A percentile compares a stretch with the other conserved stretches of the same genome.
Evolutionary conservation across 2,329 filamentous ascomycete genomes (phyloP).

Genomic region (Cylindrodendrum hubeiense): DNA sequence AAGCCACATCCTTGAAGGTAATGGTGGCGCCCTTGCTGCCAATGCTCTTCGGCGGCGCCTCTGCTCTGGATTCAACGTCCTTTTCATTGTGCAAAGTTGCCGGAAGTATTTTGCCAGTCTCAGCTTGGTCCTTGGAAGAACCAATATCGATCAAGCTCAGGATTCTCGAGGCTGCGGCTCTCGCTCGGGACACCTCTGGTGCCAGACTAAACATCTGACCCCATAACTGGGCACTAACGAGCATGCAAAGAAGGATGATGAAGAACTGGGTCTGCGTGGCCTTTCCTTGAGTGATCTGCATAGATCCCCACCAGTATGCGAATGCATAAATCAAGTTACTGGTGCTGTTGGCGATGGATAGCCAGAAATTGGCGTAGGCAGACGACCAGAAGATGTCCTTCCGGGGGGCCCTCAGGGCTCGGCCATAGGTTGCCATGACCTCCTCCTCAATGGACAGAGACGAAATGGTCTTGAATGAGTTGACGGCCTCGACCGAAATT

Average conservation of each 20-base stretch:
- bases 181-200: constrained; percentile 78
- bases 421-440: constrained; percentile 65
- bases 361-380: constrained; percentile 68
- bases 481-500: constrained; percentile 76
- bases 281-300: constrained; percentile 74
- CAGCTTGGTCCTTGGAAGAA: constrained; percentile 41
- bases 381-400: constrained; percentile 66
- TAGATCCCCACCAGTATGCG: constrained; percentile 85
- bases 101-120: constrained; percentile 26
- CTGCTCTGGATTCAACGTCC: constrained; percentile 56
- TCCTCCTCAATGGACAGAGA: constrained; percentile 66
- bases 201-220: constrained; percentile 81
- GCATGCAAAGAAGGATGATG: constrained; percentile 77
- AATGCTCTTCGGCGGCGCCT: constrained; percentile 39
- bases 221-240: constrained; percentile 80
- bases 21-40: constrained; percentile 58
- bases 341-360: constrained; percentile 70
- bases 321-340: constrained; percentile 80
- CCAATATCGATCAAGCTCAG: constrained; percentile 63
- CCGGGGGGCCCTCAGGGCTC: constrained; percentile 62
- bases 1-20: constrained; percentile 69
- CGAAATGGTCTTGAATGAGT: constrained; percentile 73
- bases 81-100: constrained; percentile 33
- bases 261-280: constrained; percentile 79
- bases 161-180: constrained; percentile 70